Percentiles rank a stretch among this genome's conserved stretches.
Evolutionary conservation across 1,284 basidiomycete genomes (phyloP).

Genomic region (Tremellales sp.): DNA sequence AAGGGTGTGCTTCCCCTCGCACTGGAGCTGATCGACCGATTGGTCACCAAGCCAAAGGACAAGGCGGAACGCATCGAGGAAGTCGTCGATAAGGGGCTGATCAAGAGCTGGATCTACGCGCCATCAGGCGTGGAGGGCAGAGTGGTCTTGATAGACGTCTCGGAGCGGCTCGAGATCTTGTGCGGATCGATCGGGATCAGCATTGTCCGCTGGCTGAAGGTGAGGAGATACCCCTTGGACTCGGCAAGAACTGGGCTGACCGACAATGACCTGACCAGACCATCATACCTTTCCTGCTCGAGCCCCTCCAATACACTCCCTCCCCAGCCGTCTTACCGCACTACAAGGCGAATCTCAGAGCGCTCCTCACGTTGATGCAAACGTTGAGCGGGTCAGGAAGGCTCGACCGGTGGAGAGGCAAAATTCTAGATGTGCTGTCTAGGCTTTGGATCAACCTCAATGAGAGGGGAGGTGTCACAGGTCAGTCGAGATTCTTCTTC

Average conservation of each 20-base stretch:
- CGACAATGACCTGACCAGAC: conserved; percentile 20
- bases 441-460: conserved; percentile 32
- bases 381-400: conserved; percentile 28
- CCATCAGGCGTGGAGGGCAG: conserved; percentile 34
- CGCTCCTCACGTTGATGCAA: conserved; percentile 27
- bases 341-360: conserved; percentile 37
- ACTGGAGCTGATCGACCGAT: conserved; percentile 14
- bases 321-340: conserved; percentile 28
- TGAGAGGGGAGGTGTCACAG: conserved; percentile 21
- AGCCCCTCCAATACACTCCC: conserved; percentile 39
- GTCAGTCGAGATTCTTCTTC: neutral
- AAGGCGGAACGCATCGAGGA: conserved; percentile 29
- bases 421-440: conserved; percentile 39
- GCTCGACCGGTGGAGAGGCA: conserved; percentile 41
- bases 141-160: conserved; percentile 30
- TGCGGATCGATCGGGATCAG: conserved; percentile 32
- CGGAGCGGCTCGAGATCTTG: conserved; percentile 31
- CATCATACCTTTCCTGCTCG: conserved; percentile 41
- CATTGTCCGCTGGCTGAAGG: conserved; percentile 46
- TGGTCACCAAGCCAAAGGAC: conserved; percentile 19
- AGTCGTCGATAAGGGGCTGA: conserved; percentile 39
- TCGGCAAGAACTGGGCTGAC: neutral
- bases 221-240: conserved; percentile 11
- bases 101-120: conserved; percentile 43
- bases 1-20: conserved; percentile 29